Base-by-base conservation (phyloP, 2,329 filamentous ascomycete genomes). In the Pezicula neosporulosa region DNA sequence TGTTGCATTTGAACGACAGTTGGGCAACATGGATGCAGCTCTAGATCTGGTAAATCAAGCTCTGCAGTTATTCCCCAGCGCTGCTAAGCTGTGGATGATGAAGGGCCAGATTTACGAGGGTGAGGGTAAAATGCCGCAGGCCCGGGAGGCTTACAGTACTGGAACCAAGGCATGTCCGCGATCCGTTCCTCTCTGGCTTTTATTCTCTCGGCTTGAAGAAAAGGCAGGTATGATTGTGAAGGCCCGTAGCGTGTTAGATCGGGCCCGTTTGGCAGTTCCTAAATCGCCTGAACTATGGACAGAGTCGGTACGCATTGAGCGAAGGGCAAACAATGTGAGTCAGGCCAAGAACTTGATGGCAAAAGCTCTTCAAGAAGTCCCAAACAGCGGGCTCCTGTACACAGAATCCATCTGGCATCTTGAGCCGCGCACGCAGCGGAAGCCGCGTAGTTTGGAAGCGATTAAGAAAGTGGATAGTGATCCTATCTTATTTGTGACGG, bases 381-480 rank as follows among this genome's bases (percentile, higher is more conserved):
- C 93, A 30, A 87, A 85, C 61, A 94, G 85, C 52, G 94, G 94
- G 0, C 75, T 96, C 0, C 80, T 99, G 4, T 97, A 93, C 90
- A 86, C 84, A 35, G 94, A 99, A 73, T 90, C 90, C 58, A 97
- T 99, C 67, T 96, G 92, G 90, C 81, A 96, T 68, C 82, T 99
- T 7, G 95, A 97, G 67, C 75, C 88, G 28, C 86, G 94, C 47
- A 95, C 94, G 35, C 91, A 97, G 68, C 88, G 95, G 51, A 96
- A 97, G 69, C 87, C 93, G 3, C 84, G 92, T 54, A 89, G 88
- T 50, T 77, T 97, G 43, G 94, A 97, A 72, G 95, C 93, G 28
- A 96, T 99, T 72, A 95, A 96, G 73, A 95, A 96, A 70, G 90
- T 96, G 6, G 94, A 97, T 66, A 94, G 91, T 64, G 93, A 97